Conservation (phyloP, 2,329 filamentous ascomycete species). For the Sarocladium strictum region DNA sequence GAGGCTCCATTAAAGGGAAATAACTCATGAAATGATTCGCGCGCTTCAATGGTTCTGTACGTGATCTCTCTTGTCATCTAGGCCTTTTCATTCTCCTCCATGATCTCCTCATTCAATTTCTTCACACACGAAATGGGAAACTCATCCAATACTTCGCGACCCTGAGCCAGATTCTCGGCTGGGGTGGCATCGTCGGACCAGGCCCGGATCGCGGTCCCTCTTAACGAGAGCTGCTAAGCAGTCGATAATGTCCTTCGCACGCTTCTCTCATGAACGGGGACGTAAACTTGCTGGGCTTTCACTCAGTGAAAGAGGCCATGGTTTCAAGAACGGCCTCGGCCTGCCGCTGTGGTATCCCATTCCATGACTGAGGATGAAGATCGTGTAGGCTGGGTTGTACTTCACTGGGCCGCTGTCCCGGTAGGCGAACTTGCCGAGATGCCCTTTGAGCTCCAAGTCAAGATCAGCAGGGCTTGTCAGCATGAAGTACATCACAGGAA, state of each 20-base stretch:
- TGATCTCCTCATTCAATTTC: constrained; percentile 6
- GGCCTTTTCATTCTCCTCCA: not conserved
- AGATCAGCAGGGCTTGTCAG: not conserved
- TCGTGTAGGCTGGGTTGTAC: not conserved
- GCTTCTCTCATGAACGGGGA: not conserved
- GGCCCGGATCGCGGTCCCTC: not conserved
- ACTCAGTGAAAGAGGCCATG: no score
- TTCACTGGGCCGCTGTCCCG: not conserved
- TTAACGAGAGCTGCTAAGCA: not conserved
- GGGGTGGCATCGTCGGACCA: constrained; percentile 17
- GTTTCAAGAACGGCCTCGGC: no score
- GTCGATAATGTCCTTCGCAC: not conserved
- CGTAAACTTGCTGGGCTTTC: no score
- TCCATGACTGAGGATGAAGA: not conserved
- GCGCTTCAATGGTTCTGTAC: not conserved
- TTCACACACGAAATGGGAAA: not conserved
- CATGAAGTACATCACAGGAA: no score
- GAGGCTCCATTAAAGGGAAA: not conserved
- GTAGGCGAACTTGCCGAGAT: not conserved
- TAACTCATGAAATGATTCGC: not conserved
- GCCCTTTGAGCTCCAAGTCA: not conserved
- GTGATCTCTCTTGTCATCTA: not conserved
- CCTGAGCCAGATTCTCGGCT: constrained; percentile 18
- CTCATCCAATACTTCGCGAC: constrained; percentile 15
- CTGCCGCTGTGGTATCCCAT: not conserved